Evolutionary conservation across 768 basidiomycete genomes (phyloP).

Genomic region (Mycena albidolilacea): DNA sequence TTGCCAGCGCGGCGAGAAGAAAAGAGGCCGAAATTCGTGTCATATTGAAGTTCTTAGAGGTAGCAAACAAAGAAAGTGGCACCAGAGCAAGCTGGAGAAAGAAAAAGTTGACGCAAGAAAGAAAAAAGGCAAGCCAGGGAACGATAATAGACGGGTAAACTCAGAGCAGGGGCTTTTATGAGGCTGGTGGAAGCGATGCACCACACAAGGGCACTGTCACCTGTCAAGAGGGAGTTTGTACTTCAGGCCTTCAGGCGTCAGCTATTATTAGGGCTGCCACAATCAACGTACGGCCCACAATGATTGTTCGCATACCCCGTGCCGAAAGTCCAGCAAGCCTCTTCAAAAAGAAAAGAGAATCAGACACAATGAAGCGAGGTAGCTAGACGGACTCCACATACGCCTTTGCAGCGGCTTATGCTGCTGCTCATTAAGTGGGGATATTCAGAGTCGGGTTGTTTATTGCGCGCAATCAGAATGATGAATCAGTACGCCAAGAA

Average conservation of each 20-base stretch:
- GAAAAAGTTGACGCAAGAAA: neutral
- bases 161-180: conserved; percentile 8
- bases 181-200: conserved; percentile 23
- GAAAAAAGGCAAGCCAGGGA: conserved; percentile 8
- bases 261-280: conserved; percentile 16
- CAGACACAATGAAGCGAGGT: neutral
- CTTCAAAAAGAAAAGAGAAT: neutral
- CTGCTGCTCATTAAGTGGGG: neutral
- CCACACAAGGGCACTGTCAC: conserved; percentile 20
- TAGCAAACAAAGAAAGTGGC: conserved; percentile 26
- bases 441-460: neutral
- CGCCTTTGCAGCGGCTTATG: neutral
- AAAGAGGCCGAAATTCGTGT: conserved; percentile 30
- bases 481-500: conserved; percentile 1
- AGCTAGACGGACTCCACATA: neutral
- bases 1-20: conserved; percentile 25
- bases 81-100: conserved; percentile 31
- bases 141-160: conserved; percentile 11
- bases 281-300: neutral
- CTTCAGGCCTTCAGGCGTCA: neutral
- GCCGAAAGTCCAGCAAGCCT: neutral
- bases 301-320: neutral
- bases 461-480: conserved; percentile 1
- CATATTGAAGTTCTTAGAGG: conserved; percentile 18
- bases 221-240: conserved; percentile 3